Base-by-base conservation (phyloP, 805 yeast genomes). In the Cyberlindnera euphorbiae region DNA sequence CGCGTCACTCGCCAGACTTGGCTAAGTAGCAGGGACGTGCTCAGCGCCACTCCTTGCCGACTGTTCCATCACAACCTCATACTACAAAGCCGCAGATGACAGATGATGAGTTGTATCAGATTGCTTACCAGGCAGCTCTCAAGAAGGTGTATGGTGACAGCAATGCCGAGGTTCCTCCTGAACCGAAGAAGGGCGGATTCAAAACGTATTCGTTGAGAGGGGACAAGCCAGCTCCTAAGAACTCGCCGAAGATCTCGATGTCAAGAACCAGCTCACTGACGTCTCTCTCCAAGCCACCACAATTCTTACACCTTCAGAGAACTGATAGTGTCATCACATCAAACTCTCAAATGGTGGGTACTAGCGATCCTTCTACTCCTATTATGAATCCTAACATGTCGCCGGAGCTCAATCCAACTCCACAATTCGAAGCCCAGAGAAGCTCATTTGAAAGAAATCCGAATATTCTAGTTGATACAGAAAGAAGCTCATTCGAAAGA, bases 111-210 rank as follows among this genome's bases (percentile, higher is more conserved):
- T 62, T 76, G 64, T 78, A 77, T 46, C 65, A 64, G 15, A 60
- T 61, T 44, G 84, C 84, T 0, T 62, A 70, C 42, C 71, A 70
- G 44, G 70, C 72, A 11, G 84, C 85, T 0, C 60, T 67, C 53
- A 67, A 64, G 41, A 75, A 66, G 39, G 82, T 78, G 2, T 76
- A 76, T 48, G 80, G 79, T 6, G 62, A 57, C 16, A 26, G 30
- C 27, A 26, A 19, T 12, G 44, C 33, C 7, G 38, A 38, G 13
- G 21, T 15, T 14, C 42, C 39, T 11, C 25, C 24, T 3, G 30
- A 23, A 9, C 35, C 33, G 8, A 40, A 35, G 24, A 26, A 26
- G 9, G 38, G 37, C 13, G 47, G 45, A 2, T 47, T 47, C 35
- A 47, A 38, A 21, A 42, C 40, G 4, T 38, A 47, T 25, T 47